Percentiles rank a stretch among this genome's conserved stretches.
These are phyloP conservation scores for Heritiera littoralis DNA, from an alignment of 345 rosid genomes.

Conservation along the genomic window DNA sequence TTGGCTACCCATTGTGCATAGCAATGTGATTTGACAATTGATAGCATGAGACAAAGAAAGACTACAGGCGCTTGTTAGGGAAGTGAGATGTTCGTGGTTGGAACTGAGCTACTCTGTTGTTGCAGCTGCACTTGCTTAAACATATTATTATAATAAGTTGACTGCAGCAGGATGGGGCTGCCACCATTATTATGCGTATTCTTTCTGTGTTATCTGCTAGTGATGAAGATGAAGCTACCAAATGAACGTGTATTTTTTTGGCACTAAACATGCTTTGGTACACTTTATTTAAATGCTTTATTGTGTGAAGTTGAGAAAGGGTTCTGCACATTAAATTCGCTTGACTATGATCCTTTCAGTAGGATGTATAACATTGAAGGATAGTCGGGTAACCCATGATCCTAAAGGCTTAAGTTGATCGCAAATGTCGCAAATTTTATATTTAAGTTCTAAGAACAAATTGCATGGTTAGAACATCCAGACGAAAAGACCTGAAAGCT, in stretches of 20 bases:
- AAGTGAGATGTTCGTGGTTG: neutral
- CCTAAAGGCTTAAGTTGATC: neutral
- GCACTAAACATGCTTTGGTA: neutral
- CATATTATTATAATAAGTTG: neutral
- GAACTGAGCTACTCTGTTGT: neutral
- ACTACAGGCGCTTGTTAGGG: neutral
- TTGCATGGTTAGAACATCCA: neutral
- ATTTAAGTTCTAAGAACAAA: neutral
- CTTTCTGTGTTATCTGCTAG: neutral
- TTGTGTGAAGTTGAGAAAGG: neutral
- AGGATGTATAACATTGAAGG: slow-evolving; percentile 9
- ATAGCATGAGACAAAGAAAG: neutral
- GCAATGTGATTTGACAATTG: neutral
- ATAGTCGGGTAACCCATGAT: neutral
- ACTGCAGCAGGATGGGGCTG: neutral
- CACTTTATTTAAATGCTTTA: neutral
- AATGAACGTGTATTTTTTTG: slow-evolving; percentile 5
- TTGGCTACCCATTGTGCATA: neutral
- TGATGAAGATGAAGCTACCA: slow-evolving; percentile 11
- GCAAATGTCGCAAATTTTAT: neutral
- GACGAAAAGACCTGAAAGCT: neutral
- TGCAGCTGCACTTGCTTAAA: slow-evolving; percentile 2
- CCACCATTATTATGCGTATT: neutral
- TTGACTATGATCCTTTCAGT: neutral
- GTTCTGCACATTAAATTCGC: neutral